Percentiles rank a stretch among this genome's conserved stretches.
Conservation (phyloP, 345 rosid species). For the Ceriops decandra region DNA sequence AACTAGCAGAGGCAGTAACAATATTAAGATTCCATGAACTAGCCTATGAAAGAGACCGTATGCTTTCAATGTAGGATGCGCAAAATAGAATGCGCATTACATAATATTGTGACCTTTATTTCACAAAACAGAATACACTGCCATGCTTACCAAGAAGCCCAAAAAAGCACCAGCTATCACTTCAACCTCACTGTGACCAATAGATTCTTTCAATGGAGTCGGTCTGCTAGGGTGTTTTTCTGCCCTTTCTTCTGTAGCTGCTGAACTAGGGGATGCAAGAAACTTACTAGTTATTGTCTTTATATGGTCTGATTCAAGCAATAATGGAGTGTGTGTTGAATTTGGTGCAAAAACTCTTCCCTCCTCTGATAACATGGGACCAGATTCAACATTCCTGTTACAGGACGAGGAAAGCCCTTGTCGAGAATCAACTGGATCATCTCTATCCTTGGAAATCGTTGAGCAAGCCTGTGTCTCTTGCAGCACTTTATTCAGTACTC, state of each 20-base stretch:
- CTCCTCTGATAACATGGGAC: constrained; percentile 18
- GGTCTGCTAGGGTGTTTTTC: neutral
- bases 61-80: too few species aligned
- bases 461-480: constrained; percentile 15
- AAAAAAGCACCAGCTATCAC: constrained; percentile 73
- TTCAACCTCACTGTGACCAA: constrained; percentile 84
- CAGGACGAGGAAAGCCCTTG: neutral
- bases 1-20: too few species aligned
- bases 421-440: constrained; percentile 21
- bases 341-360: constrained; percentile 16
- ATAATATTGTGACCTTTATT: neutral
- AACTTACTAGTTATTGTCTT: constrained; percentile 6
- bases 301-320: constrained; percentile 16
- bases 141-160: constrained; percentile 59
- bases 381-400: neutral
- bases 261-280: constrained; percentile 7
- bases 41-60: too few species aligned
- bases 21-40: too few species aligned
- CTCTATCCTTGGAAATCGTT: constrained; percentile 8
- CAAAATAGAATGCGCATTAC: too few species aligned
- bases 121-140: constrained; percentile 30
- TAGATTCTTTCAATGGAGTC: constrained; percentile 58
- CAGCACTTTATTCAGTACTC: constrained; percentile 47
- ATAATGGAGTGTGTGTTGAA: constrained; percentile 9
- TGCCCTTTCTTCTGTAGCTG: constrained; percentile 19